Evolutionary conservation across 345 rosid species (phyloP), one percentile per base, ranked within the genome.

Genomic region (Pugionium cornutum): DNA sequence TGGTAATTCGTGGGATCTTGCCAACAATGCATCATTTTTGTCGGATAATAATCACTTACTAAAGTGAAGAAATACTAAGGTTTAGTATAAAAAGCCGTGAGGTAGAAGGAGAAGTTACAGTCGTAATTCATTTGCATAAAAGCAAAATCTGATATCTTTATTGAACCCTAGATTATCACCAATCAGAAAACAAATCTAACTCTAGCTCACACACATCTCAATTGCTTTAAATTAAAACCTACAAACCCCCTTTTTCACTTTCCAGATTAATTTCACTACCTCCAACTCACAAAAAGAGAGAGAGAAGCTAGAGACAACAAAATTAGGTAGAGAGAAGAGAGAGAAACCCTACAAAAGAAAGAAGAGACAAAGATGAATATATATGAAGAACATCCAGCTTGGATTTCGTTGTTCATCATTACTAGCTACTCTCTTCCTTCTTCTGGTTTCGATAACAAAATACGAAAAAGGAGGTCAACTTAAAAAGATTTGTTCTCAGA

Each of bases 341-440:
- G 74, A 74, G 74, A 74, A 63, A 64, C 67, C 67, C 71, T 66
- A 61, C 58, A 47, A 61, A 60, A 60, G 49, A 67, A 75, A 63
- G 57, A 58, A 66, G 48, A 64, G 51, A 70, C 36, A 60, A 53
- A 31, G 48, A 58, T 57, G 68, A 58, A 51, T 18, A 18, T 18
- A 18, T 18, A 18, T 18, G 74, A 58, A 73, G 57, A 44, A 44
- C 74, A 67, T 77, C 82, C 81, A 70, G 81, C 77, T 75, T 51
- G 66, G 58, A 72, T 45, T 72, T 81, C 58, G 70, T 71, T 64
- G 76, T 62, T 26, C 69, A 54, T 62, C 74, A 56, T 75, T 50
- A 49, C 62, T 18, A 18, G 18, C 18, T 57, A 56, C 37, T 58
- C 46, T 68, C 60, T 44, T 40, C 40, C 34, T 57, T 57, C 11